phyloP scores from a whole-genome alignment of 805 yeast species.

The Debaryomyces hansenii region DNA sequence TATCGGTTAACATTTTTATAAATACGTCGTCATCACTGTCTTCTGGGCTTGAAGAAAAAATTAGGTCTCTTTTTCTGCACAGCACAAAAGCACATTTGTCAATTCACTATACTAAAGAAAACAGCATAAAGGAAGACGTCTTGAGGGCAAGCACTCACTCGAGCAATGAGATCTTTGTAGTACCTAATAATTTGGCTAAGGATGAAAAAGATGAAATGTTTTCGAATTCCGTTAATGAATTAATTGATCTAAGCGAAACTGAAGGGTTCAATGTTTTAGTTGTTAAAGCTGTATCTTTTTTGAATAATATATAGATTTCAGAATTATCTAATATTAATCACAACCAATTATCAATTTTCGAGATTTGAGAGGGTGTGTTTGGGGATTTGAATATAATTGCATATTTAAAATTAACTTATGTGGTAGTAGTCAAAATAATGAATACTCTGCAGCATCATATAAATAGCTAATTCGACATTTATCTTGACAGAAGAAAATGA shows the following conservation, averaged over 20 bases:
- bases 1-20: conserved; percentile 20
- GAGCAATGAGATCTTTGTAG: conserved; percentile 22
- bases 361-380: conserved; percentile 1
- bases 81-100: conserved; percentile 10
- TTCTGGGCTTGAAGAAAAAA: conserved; percentile 14
- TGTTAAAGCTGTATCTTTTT: conserved; percentile 16
- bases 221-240: conserved; percentile 18
- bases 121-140: conserved; percentile 12
- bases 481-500: too few relatives aligned
- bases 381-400: conserved; percentile 1
- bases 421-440: too few relatives aligned
- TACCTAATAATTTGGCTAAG: conserved; percentile 19
- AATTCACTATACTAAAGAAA: conserved; percentile 16
- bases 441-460: too few relatives aligned
- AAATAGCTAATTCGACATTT: too few relatives aligned
- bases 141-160: conserved; percentile 10
- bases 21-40: conserved; percentile 12
- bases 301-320: not conserved
- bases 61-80: conserved; percentile 12
- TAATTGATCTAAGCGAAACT: conserved; percentile 20
- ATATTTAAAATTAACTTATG: too few relatives aligned
- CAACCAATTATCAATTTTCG: not conserved
- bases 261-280: conserved; percentile 26
- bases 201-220: conserved; percentile 12
- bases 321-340: not conserved